phyloP scores from a whole-genome alignment of 2,329 filamentous ascomycete genomes.

The Colletotrichum spaethianum region DNA sequence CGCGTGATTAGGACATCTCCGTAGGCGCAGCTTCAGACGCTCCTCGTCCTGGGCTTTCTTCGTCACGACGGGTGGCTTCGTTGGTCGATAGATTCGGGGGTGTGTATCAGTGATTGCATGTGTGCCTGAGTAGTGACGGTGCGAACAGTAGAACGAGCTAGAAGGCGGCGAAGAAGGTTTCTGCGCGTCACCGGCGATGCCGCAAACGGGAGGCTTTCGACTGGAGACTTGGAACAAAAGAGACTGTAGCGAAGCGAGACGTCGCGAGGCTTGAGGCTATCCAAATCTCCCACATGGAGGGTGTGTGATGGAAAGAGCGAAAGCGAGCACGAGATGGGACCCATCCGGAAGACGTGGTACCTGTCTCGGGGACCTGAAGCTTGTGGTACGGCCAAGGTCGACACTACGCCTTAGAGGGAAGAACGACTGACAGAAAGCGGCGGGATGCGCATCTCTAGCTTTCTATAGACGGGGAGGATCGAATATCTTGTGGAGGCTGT shows the following conservation, averaged over 20 bases:
- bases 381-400: slow-evolving; percentile 17
- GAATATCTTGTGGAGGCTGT: slow-evolving; percentile 38
- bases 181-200: slow-evolving; percentile 38
- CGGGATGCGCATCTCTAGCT: background rate
- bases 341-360: slow-evolving; percentile 2
- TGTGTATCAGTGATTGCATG: background rate
- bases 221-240: background rate
- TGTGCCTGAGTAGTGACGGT: slow-evolving; percentile 2
- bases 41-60: background rate
- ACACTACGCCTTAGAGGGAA: slow-evolving; percentile 3
- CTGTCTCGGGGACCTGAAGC: slow-evolving; percentile 31
- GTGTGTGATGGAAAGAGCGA: slow-evolving; percentile 4
- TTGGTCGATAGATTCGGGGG: background rate
- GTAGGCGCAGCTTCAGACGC: slow-evolving; percentile 21
- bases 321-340: background rate
- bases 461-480: slow-evolving; percentile 25
- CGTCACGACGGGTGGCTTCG: background rate
- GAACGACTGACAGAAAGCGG: slow-evolving; percentile 1
- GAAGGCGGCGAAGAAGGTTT: slow-evolving; percentile 39
- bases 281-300: slow-evolving; percentile 35
- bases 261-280: slow-evolving; percentile 18
- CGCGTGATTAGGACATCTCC: background rate
- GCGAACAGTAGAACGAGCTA: slow-evolving; percentile 27
- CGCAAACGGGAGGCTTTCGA: slow-evolving; percentile 37
- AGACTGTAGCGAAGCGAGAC: background rate